These are phyloP conservation scores for Eucalyptus virginea DNA, from an alignment of 345 rosid species.

Conservation along the genomic window DNA sequence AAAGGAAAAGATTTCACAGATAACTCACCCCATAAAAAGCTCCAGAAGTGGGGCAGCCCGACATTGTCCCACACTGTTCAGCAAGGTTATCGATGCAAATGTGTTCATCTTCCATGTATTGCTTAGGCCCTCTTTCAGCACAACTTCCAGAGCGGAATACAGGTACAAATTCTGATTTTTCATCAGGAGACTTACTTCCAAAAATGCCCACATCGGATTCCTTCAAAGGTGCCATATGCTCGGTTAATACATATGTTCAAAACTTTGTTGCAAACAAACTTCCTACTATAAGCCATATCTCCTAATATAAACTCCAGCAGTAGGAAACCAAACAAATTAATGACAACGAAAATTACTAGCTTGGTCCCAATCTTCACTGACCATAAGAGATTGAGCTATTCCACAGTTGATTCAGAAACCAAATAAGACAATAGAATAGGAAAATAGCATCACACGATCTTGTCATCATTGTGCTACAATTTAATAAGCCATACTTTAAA, in stretches of 20 bases:
- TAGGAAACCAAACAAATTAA: background rate
- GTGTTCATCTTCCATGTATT: conserved; percentile 93
- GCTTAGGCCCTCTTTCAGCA: conserved; percentile 87
- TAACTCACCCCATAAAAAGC: conserved; percentile 93
- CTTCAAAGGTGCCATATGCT: conserved; percentile 17
- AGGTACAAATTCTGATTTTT: conserved; percentile 40
- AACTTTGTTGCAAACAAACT: background rate
- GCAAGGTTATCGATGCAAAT: conserved; percentile 76
- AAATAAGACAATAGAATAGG: background rate
- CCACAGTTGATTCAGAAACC: background rate
- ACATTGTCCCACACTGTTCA: conserved; percentile 34
- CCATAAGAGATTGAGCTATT: background rate
- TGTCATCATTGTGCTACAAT: background rate
- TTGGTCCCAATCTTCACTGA: background rate
- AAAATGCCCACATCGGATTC: conserved; percentile 45
- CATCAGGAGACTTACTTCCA: conserved; percentile 42
- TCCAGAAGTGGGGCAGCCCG: conserved; percentile 49
- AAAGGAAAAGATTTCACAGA: background rate
- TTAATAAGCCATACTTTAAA: background rate
- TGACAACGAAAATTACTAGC: background rate
- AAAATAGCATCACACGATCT: background rate
- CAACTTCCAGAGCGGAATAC: conserved; percentile 82
- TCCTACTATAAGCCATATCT: background rate
- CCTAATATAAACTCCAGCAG: background rate
- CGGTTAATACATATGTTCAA: background rate